A percentile compares a stretch with the other conserved stretches of the same genome.
These are phyloP conservation scores for Eucalyptus erythrocorys DNA, from an alignment of 345 rosid genomes.

Conservation along the genomic window DNA sequence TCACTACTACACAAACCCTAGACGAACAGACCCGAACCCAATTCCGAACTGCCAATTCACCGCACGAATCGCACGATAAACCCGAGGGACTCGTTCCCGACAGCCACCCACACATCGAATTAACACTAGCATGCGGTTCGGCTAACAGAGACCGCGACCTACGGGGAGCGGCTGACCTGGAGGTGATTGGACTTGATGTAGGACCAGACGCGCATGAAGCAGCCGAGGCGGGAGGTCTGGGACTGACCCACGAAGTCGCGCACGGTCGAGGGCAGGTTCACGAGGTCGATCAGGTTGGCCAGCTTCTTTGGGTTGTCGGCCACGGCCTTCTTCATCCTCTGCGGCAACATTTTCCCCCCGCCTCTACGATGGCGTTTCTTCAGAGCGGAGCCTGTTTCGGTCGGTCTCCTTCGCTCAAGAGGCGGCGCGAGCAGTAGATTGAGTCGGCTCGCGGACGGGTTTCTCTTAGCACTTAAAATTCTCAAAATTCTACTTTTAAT, in stretches of 20 bases:
- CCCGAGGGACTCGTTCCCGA: background rate
- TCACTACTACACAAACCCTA: background rate
- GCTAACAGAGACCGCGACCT: background rate
- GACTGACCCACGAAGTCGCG: conserved; percentile 90
- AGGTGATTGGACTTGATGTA: conserved; percentile 84
- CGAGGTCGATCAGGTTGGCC: conserved; percentile 74
- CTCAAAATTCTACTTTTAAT: background rate
- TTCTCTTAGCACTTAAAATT: fast-evolving
- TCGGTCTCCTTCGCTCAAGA: background rate
- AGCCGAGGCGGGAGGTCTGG: conserved; percentile 79
- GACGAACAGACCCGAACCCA: background rate
- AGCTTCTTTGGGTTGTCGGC: conserved; percentile 78
- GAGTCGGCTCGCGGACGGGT: background rate
- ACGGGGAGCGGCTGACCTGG: conserved; percentile 22
- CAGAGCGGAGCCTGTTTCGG: background rate
- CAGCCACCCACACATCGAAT: background rate
- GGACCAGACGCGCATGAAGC: conserved; percentile 86
- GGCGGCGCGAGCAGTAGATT: background rate
- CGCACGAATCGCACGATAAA: background rate
- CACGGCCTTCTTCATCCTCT: conserved; percentile 52
- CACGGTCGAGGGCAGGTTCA: conserved; percentile 73
- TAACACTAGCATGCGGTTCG: background rate
- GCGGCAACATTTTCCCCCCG: conserved; percentile 46
- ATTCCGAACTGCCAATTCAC: background rate
- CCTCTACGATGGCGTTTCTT: background rate